Percentiles rank a stretch among this genome's conserved stretches.
These are phyloP conservation scores for Carex kokanica DNA, from an alignment of 176 grass and related monocot species.

Conservation along the genomic window DNA sequence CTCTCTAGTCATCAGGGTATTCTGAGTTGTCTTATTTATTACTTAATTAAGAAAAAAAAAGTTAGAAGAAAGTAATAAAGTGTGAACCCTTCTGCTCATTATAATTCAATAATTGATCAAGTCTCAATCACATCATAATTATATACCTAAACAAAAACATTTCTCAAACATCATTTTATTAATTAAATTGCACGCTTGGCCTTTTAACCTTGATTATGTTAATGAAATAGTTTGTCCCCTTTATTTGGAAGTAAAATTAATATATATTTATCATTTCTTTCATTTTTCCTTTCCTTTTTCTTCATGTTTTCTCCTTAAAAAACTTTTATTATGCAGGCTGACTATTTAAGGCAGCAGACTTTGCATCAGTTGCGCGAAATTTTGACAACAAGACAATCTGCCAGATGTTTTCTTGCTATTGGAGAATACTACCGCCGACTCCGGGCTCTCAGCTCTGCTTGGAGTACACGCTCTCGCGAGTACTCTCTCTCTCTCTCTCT, in stretches of 20 bases:
- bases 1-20: not conserved
- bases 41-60: slow-evolving; percentile 1
- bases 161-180: not conserved
- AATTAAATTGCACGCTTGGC: too few relatives aligned
- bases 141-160: not conserved
- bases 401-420: slow-evolving; percentile 74
- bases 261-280: too few relatives aligned
- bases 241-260: too few relatives aligned
- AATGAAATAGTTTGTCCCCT: too few relatives aligned
- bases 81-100: not conserved
- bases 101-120: slow-evolving; percentile 21
- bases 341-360: slow-evolving; percentile 80
- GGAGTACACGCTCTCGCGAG: slow-evolving; percentile 78
- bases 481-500: slow-evolving; percentile 31
- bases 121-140: slow-evolving; percentile 9
- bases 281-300: too few relatives aligned
- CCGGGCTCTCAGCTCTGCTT: slow-evolving; percentile 82
- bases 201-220: too few relatives aligned
- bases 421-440: slow-evolving; percentile 88
- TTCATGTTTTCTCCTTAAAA: slow-evolving; percentile 30
- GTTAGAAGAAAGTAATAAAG: not conserved
- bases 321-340: slow-evolving; percentile 53
- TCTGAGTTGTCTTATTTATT: not conserved
- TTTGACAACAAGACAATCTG: slow-evolving; percentile 63
- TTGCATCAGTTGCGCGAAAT: slow-evolving; percentile 73